These are phyloP conservation scores for Wallacemonas collosoma DNA, from an alignment of 208 protist genomes.

Conservation along the genomic window DNA sequence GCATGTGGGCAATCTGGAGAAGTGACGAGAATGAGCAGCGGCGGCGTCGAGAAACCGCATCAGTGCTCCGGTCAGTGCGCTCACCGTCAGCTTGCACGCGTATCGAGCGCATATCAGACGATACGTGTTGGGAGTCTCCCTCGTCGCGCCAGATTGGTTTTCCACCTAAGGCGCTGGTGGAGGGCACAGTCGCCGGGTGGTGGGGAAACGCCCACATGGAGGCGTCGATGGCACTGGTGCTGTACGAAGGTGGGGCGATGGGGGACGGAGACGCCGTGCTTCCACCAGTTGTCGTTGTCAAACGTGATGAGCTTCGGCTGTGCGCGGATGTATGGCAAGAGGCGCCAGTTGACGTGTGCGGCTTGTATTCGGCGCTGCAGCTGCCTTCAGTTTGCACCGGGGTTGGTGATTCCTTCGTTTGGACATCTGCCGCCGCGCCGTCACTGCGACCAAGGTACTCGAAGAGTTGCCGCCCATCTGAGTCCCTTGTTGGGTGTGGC, in stretches of 20 bases:
- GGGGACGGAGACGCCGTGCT: slow-evolving; percentile 12
- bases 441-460: background rate
- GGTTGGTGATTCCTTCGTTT: background rate
- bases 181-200: background rate
- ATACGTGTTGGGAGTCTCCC: too few species aligned
- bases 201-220: slow-evolving; percentile 7
- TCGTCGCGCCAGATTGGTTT: too few species aligned
- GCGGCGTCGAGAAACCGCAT: background rate
- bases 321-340: too few species aligned
- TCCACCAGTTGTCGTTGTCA: background rate
- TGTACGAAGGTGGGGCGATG: slow-evolving; percentile 17
- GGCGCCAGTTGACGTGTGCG: too few species aligned
- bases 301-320: too few species aligned
- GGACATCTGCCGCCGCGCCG: background rate
- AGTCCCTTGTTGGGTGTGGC: background rate
- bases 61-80: too few species aligned
- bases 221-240: slow-evolving; percentile 7
- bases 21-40: background rate
- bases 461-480: background rate
- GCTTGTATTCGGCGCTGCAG: too few species aligned
- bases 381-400: too few species aligned
- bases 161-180: background rate
- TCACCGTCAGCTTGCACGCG: too few species aligned
- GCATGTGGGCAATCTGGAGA: background rate
- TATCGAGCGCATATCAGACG: too few species aligned